Evolutionary conservation across 805 yeast genomes (phyloP).

Genomic region (Teunomyces tritomae): DNA sequence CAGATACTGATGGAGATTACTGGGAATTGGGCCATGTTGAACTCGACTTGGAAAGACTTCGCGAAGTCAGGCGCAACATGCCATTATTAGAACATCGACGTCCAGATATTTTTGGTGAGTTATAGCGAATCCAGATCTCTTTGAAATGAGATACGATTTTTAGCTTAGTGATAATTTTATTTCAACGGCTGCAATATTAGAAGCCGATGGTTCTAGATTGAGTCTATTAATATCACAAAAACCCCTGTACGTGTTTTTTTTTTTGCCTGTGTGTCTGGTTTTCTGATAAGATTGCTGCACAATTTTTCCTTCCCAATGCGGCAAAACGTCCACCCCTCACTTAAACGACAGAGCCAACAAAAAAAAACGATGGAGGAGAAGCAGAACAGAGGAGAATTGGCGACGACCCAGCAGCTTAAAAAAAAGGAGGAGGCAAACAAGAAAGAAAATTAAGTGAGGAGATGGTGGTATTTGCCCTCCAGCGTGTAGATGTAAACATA

Average conservation of each 20-base stretch:
- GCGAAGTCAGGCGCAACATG: slow-evolving; percentile 61
- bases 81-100: slow-evolving; percentile 77
- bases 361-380: neutral
- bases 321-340: neutral
- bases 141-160: no score
- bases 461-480: neutral
- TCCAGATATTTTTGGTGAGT: slow-evolving; percentile 51
- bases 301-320: neutral
- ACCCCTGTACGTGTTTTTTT: neutral
- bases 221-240: neutral
- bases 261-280: no score
- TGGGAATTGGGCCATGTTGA: slow-evolving; percentile 57
- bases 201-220: neutral
- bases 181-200: neutral
- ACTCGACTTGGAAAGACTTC: slow-evolving; percentile 51
- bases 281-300: neutral
- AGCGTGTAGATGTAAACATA: neutral
- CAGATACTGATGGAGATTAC: slow-evolving; percentile 29
- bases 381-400: neutral
- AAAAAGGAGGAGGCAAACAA: no score
- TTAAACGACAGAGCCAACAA: slow-evolving; percentile 2
- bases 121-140: slow-evolving; percentile 5
- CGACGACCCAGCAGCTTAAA: no score
- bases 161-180: neutral
- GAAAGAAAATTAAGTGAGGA: neutral